Evolutionary conservation across 1,284 basidiomycete species (phyloP).

Genomic region (Ustilago sp.): DNA sequence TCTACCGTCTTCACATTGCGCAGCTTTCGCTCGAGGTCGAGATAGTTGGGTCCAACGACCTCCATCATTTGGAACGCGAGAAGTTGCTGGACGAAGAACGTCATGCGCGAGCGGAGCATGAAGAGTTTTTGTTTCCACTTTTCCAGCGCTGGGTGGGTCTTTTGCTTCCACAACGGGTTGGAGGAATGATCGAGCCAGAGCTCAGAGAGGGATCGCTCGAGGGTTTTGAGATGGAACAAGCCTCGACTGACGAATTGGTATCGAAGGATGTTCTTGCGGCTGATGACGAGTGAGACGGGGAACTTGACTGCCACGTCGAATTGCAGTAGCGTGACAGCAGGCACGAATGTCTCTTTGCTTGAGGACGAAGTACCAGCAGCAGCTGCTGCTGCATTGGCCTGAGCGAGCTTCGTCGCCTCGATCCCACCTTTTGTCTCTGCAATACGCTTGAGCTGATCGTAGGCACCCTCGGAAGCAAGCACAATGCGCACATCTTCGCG

Average conservation of each 20-base stretch:
- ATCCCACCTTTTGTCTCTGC: constrained; percentile 68
- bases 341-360: constrained; percentile 70
- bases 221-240: constrained; percentile 66
- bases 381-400: constrained; percentile 45
- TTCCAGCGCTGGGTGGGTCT: constrained; percentile 56
- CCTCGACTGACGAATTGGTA: constrained; percentile 67
- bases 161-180: constrained; percentile 51
- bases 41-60: constrained; percentile 67
- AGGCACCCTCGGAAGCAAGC: constrained; percentile 64
- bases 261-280: constrained; percentile 68
- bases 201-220: constrained; percentile 60
- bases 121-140: constrained; percentile 67
- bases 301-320: constrained; percentile 68
- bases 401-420: constrained; percentile 66
- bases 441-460: constrained; percentile 68
- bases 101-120: constrained; percentile 64
- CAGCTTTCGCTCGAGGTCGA: constrained; percentile 62
- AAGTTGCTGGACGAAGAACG: constrained; percentile 67
- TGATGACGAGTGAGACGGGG: constrained; percentile 68
- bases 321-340: constrained; percentile 58
- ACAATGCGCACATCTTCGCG: constrained; percentile 67
- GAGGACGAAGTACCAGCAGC: constrained; percentile 40
- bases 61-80: constrained; percentile 66
- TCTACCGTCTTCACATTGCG: constrained; percentile 64
- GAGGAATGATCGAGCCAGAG: constrained; percentile 64